Evolutionary conservation across 495 filamentous ascomycete genomes (phyloP).

Genomic region (Neurospora pannonica): DNA sequence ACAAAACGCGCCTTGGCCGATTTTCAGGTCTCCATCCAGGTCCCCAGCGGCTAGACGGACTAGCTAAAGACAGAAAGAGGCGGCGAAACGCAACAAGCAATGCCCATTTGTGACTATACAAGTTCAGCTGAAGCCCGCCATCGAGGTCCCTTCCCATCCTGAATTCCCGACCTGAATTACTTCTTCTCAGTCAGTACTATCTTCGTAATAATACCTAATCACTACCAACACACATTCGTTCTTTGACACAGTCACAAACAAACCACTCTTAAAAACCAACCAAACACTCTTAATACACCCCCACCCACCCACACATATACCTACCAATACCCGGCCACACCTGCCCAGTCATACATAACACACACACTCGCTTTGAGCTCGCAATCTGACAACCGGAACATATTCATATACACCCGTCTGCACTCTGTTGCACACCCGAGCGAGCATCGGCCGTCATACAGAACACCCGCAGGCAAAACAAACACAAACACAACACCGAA

Average conservation of each 20-base stretch:
- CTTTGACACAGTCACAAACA: not conserved
- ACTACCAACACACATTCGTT: not conserved
- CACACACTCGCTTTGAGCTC: not conserved
- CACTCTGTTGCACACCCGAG: not conserved
- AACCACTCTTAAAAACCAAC: not conserved
- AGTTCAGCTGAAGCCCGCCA: not conserved
- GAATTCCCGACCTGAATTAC: not conserved
- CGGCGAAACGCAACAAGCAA: not conserved
- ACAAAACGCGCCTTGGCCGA: not conserved
- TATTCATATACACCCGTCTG: not conserved
- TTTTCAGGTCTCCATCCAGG: not conserved
- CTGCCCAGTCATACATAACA: not conserved
- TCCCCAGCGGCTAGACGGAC: not conserved
- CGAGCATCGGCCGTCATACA: not conserved
- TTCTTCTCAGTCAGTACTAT: not conserved
- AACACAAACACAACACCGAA: not conserved
- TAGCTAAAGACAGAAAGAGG: not conserved
- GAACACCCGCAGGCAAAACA: not conserved
- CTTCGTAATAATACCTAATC: slow-evolving; percentile 1
- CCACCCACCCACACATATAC: not conserved
- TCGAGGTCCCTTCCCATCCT: not conserved
- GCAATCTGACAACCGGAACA: not conserved
- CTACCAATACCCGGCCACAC: not conserved
- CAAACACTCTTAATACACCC: not conserved
- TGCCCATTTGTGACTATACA: not conserved